phyloP scores from a whole-genome alignment of 2,329 filamentous ascomycete genomes.

The Diatrype stigma region DNA sequence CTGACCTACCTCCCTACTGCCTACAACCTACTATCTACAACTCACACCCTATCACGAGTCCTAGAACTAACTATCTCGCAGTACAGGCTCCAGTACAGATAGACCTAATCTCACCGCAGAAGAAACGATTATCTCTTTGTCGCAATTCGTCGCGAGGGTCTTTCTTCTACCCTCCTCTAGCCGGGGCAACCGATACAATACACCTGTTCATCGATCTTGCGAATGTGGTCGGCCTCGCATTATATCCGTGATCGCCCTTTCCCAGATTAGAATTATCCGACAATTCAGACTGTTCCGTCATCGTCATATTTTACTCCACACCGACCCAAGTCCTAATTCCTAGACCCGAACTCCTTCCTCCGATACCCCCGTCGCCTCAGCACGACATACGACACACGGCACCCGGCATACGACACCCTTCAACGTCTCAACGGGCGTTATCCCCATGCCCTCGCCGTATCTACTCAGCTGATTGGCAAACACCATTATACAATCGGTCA shows the following conservation, averaged over 20 bases:
- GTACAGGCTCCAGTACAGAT: neutral
- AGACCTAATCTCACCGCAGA: neutral
- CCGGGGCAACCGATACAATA: neutral
- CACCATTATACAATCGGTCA: constrained; percentile 44
- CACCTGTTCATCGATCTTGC: neutral
- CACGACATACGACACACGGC: constrained; percentile 4
- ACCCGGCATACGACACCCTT: constrained; percentile 1
- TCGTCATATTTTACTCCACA: constrained; percentile 17
- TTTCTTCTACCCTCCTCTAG: neutral
- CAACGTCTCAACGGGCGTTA: constrained; percentile 9
- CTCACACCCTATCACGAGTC: too few species aligned
- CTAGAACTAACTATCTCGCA: neutral
- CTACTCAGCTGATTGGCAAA: constrained; percentile 26
- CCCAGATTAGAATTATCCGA: constrained; percentile 15
- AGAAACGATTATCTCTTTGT: neutral
- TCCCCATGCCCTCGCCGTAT: constrained; percentile 2
- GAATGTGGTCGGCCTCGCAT: neutral
- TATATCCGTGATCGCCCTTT: neutral
- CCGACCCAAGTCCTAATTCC: constrained; percentile 8
- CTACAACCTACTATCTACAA: too few species aligned
- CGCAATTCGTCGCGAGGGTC: neutral
- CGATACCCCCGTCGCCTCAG: constrained; percentile 22
- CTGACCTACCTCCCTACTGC: too few species aligned
- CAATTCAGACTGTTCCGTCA: constrained; percentile 12
- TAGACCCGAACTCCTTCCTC: constrained; percentile 15